Evolutionary conservation across 2,329 filamentous ascomycete genomes (phyloP).

Genomic region (Aspergillus quadricinctus): DNA sequence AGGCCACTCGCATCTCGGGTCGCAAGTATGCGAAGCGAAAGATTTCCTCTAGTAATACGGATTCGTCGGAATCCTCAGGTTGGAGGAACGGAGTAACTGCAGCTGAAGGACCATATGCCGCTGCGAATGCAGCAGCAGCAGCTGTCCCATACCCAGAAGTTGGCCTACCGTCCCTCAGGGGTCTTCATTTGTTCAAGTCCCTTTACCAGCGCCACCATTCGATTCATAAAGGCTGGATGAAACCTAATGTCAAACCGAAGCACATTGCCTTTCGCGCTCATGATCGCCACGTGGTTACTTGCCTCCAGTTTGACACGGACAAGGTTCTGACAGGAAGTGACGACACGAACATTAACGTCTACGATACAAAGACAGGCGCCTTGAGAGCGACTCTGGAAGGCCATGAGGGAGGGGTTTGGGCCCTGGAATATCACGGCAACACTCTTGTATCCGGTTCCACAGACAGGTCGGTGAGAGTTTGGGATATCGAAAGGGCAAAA

Average conservation of each 20-base stretch:
- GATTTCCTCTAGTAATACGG: constrained; percentile 43
- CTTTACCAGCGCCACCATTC: constrained; percentile 89
- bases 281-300: constrained; percentile 93
- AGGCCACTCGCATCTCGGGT: constrained; percentile 43
- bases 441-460: constrained; percentile 93
- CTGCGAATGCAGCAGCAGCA: constrained; percentile 73
- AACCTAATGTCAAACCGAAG: constrained; percentile 71
- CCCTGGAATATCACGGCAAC: constrained; percentile 92
- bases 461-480: constrained; percentile 95
- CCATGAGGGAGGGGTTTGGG: constrained; percentile 97
- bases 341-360: constrained; percentile 95
- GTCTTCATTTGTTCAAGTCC: constrained; percentile 91
- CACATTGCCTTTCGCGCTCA: constrained; percentile 97
- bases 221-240: constrained; percentile 90
- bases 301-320: constrained; percentile 94
- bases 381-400: constrained; percentile 79
- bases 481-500: constrained; percentile 90
- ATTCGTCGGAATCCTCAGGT: constrained; percentile 37
- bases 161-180: constrained; percentile 71
- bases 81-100: constrained; percentile 47
- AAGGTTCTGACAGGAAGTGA: constrained; percentile 98
- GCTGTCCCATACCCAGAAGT: constrained; percentile 78
- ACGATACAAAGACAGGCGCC: constrained; percentile 91
- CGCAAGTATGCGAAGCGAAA: constrained; percentile 57
- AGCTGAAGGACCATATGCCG: constrained; percentile 79